Evolutionary conservation across 257 asterid species (phyloP).

Genomic region (Solanum paucissectum): DNA sequence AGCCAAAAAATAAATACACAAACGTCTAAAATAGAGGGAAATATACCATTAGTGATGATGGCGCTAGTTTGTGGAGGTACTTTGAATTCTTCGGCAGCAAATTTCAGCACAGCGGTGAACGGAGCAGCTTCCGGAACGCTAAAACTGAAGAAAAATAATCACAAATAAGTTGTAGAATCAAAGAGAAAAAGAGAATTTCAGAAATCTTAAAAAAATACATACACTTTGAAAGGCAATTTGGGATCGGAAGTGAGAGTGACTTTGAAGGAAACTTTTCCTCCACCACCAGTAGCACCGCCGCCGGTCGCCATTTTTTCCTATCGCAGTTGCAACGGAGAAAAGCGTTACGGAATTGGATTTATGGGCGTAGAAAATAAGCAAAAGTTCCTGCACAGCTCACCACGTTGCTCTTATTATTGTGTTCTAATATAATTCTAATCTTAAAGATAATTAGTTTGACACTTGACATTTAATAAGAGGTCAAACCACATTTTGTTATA

Average conservation of each 20-base stretch:
- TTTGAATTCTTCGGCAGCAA: constrained; percentile 95
- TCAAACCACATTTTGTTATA: not conserved
- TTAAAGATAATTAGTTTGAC: not conserved
- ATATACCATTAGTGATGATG: constrained; percentile 78
- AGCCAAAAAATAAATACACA: not conserved
- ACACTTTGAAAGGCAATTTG: constrained; percentile 98
- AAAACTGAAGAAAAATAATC: constrained; percentile 30
- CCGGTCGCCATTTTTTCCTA: constrained; percentile 49
- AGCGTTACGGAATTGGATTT: not conserved
- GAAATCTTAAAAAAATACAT: constrained; percentile 1
- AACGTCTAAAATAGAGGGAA: not conserved
- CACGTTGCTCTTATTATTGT: not conserved
- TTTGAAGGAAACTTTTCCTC: constrained; percentile 96
- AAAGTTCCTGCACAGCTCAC: not conserved
- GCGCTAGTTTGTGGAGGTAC: constrained; percentile 98
- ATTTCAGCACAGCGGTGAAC: constrained; percentile 93
- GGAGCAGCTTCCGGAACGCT: constrained; percentile 99
- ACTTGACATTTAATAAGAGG: too few relatives aligned
- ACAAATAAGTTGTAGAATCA: not conserved
- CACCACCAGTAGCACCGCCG: constrained; percentile 27
- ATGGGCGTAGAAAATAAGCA: not conserved
- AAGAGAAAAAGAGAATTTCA: not conserved
- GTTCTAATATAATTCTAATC: not conserved
- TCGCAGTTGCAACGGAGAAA: not conserved
- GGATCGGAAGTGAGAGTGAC: constrained; percentile 97